These are phyloP conservation scores for Nematodospora anomalae DNA, from an alignment of 1,139 yeast genomes.

Conservation along the genomic window DNA sequence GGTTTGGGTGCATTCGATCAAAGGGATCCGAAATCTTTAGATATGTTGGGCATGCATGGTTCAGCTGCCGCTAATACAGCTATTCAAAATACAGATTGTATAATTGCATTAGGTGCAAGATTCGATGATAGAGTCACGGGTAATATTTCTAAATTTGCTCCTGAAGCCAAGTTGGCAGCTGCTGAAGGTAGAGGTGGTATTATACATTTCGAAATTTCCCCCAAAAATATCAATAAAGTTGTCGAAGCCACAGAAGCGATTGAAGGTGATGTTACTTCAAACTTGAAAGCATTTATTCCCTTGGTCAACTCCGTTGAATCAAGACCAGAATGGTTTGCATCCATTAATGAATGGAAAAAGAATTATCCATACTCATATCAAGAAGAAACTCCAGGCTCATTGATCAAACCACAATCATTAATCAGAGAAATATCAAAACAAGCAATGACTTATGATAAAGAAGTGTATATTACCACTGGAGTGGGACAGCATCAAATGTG, in stretches of 20 bases:
- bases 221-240: conserved; percentile 96
- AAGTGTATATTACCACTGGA: conserved; percentile 91
- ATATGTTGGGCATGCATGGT: conserved; percentile 99
- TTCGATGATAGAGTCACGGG: conserved; percentile 98
- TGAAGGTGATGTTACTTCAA: conserved; percentile 90
- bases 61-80: conserved; percentile 93
- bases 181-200: conserved; percentile 90
- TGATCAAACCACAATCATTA: conserved; percentile 91
- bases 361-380: conserved; percentile 84
- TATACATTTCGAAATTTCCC: conserved; percentile 90
- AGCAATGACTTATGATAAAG: conserved; percentile 64
- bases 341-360: conserved; percentile 77
- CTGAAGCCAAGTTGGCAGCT: conserved; percentile 88
- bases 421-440: conserved; percentile 76
- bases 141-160: conserved; percentile 84
- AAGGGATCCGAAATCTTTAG: conserved; percentile 83
- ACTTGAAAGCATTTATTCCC: conserved; percentile 72
- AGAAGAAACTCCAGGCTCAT: conserved; percentile 72
- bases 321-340: conserved; percentile 78
- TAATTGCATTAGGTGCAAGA: conserved; percentile 93
- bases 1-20: conserved; percentile 95
- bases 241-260: conserved; percentile 96
- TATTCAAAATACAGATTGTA: conserved; percentile 88
- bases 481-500: conserved; percentile 99
- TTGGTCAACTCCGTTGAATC: conserved; percentile 56